Evolutionary conservation across 805 yeast species (phyloP), one percentile per base, ranked within the genome.

Genomic region (Crinitomyces ghanaensis): DNA sequence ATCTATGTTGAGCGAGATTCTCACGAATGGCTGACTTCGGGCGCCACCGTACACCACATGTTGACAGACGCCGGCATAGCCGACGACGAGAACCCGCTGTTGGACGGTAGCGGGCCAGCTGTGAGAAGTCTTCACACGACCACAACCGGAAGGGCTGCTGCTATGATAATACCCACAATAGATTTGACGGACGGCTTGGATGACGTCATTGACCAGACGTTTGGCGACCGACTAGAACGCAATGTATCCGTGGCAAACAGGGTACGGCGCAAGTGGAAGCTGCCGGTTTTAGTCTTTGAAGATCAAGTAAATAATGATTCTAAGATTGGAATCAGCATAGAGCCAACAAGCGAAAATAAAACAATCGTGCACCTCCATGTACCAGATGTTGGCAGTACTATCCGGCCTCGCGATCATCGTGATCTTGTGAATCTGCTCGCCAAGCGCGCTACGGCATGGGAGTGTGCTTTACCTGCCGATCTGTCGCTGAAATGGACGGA

Each of bases 1-100:
- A 13, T 41, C 3, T 41, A 39, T 28, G 48, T 42, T 2, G 39
- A 41, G 6, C 14, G 40, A 13, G 42, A 43, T 26, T 34, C 41
- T 3, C 40, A 38, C 7, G 27, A 23, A 9, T 43, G 46, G 46
- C 35, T 43, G n/a, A 40, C 40, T 11, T 30, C 45, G 14, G 44
- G 46, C 8, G 33, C 44, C n/a, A 29, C 38, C 23, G 43, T 39
- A 4, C 31, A 28, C 20, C 23, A 30, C 12, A 28, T 33, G n/a
- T 26, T 43, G 30, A 19, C 30, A 19, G 31, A 28, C 9, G 13
- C 33, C 7, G 33, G 40, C 4, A 12, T 31, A 2, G 3, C 31
- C 7, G 40, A 33, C 19, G 12, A 28, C 13, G 21, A 9, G 6
- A 15, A 39, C 15, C 39, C 39, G 15, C 19, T 34, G 21, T 30